These are phyloP conservation scores for Penicillium egyptiacum DNA, from an alignment of 495 filamentous ascomycete genomes.

Conservation along the genomic window DNA sequence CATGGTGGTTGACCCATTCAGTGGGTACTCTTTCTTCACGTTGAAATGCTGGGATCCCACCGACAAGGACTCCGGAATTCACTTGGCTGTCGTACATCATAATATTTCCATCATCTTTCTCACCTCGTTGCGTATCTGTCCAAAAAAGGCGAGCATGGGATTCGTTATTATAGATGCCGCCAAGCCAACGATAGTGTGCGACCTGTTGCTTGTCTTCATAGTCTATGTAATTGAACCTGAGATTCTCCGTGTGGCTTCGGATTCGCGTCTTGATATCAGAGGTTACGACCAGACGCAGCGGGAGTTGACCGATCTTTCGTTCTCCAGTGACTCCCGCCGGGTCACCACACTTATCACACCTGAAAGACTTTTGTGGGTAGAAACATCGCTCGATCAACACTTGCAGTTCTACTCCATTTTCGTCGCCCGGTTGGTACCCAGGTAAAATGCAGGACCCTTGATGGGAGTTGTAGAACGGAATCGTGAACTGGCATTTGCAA, in stretches of 20 bases:
- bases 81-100: slow-evolving; percentile 34
- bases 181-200: slow-evolving; percentile 44
- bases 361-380: background rate
- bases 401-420: slow-evolving; percentile 18
- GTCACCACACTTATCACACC: slow-evolving; percentile 18
- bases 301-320: slow-evolving; percentile 24
- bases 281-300: slow-evolving; percentile 33
- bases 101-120: slow-evolving; percentile 18
- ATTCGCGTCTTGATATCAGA: slow-evolving; percentile 10
- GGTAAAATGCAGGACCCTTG: slow-evolving; percentile 13
- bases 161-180: slow-evolving; percentile 37
- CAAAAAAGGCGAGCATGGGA: slow-evolving; percentile 36
- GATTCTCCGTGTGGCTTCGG: slow-evolving; percentile 32
- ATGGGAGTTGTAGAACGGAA: background rate
- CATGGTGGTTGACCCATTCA: slow-evolving; percentile 20
- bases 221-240: slow-evolving; percentile 29
- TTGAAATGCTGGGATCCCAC: slow-evolving; percentile 17
- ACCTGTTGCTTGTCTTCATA: background rate
- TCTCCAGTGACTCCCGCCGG: background rate
- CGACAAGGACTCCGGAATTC: slow-evolving; percentile 28
- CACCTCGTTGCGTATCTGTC: slow-evolving; percentile 33
- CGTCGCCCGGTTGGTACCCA: slow-evolving; percentile 1
- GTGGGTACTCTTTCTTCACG: slow-evolving; percentile 26
- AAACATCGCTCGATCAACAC: slow-evolving; percentile 16
- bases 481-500: slow-evolving; percentile 6